Conservation (phyloP, 305 asterid genomes). For the Withania somnifera region DNA sequence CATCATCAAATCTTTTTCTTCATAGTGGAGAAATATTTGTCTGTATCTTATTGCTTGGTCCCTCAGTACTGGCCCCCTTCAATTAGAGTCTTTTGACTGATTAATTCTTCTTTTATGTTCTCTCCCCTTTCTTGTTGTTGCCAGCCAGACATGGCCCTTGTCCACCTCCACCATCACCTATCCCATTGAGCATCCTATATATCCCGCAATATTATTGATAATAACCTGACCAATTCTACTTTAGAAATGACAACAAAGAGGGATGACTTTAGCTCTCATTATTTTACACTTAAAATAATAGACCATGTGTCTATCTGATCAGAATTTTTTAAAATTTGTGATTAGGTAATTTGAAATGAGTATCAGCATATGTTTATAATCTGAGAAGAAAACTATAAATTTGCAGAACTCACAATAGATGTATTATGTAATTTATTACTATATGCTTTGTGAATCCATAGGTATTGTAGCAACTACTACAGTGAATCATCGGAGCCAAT, state of each 20-base stretch:
- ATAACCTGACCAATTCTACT: background rate
- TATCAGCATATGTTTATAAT: background rate
- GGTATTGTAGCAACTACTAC: slow-evolving; percentile 54
- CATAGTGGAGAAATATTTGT: background rate
- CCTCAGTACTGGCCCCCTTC: background rate
- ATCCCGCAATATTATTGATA: background rate
- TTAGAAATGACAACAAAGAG: background rate
- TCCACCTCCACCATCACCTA: background rate
- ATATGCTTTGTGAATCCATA: background rate
- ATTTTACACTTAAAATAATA: background rate
- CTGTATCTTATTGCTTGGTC: background rate
- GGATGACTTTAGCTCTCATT: background rate
- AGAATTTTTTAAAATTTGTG: background rate
- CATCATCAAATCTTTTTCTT: background rate
- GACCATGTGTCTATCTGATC: background rate
- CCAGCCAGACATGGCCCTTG: background rate
- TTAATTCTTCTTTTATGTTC: background rate
- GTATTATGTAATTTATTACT: background rate
- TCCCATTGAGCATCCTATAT: background rate
- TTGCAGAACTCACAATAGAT: background rate
- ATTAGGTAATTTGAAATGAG: background rate
- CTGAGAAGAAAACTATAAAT: background rate
- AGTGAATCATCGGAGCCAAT: slow-evolving; percentile 17
- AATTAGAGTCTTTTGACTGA: background rate
- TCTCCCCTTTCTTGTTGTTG: background rate